Evolutionary conservation across 805 yeast genomes (phyloP).

Genomic region (Cyberlindnera subsufficiens): DNA sequence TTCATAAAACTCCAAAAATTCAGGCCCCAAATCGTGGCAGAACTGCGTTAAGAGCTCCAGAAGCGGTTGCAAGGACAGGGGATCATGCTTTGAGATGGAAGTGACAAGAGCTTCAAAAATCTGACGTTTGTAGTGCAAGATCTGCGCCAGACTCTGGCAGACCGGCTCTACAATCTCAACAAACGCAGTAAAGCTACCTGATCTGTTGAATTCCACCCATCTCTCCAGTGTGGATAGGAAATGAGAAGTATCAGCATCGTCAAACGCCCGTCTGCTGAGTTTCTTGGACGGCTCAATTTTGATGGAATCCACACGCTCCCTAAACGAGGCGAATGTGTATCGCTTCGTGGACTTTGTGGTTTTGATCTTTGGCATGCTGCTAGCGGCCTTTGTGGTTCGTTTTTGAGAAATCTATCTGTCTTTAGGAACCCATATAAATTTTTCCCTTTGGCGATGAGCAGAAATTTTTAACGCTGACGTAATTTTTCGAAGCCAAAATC

Average conservation of each 20-base stretch:
- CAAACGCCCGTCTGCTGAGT: conserved; percentile 53
- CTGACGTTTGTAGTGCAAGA: conserved; percentile 60
- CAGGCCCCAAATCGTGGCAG: conserved; percentile 89
- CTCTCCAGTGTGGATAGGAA: conserved; percentile 73
- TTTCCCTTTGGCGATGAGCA: too few species aligned
- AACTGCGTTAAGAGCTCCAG: conserved; percentile 79
- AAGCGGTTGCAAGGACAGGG: conserved; percentile 70
- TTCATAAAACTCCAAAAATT: conserved; percentile 68
- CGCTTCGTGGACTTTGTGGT: conserved; percentile 45
- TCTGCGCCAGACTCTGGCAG: conserved; percentile 71
- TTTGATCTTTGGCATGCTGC: conserved; percentile 17
- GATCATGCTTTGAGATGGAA: conserved; percentile 52
- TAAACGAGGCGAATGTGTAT: conserved; percentile 68
- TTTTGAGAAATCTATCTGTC: too few species aligned
- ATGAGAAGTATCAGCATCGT: conserved; percentile 71
- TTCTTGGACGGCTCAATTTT: conserved; percentile 71
- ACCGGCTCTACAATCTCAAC: conserved; percentile 46
- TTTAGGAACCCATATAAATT: too few species aligned
- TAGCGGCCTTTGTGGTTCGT: background rate
- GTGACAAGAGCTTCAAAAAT: conserved; percentile 49
- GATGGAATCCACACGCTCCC: conserved; percentile 76
- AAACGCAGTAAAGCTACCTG: conserved; percentile 65
- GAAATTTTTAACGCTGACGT: too few species aligned
- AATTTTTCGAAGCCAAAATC: too few species aligned
- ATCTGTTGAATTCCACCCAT: conserved; percentile 83